Percentiles rank a stretch among this genome's conserved stretches.
These are phyloP conservation scores for Chaetomium fimeti DNA, from an alignment of 495 filamentous ascomycete genomes.

Conservation along the genomic window DNA sequence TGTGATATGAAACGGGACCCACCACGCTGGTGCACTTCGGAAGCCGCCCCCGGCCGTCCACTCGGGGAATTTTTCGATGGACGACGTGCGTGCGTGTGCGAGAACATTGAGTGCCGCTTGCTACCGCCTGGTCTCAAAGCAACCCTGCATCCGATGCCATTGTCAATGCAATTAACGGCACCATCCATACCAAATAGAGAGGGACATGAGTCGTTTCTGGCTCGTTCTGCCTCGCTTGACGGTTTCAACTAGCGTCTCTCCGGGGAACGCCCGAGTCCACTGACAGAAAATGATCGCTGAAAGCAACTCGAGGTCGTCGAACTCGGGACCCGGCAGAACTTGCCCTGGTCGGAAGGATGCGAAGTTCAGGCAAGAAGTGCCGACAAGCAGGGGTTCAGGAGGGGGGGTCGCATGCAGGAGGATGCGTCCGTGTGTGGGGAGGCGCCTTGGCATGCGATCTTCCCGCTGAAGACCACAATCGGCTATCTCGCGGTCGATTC, in stretches of 20 bases:
- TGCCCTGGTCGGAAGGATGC: not conserved
- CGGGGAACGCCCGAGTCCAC: too few species aligned
- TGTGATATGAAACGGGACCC: constrained; percentile 27
- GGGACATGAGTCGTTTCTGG: too few species aligned
- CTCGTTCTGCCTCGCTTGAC: too few species aligned
- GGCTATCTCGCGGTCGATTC: not conserved
- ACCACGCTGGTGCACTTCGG: constrained; percentile 21
- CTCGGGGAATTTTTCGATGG: constrained; percentile 14
- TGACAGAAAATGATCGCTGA: not conserved
- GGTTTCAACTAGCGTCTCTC: too few species aligned
- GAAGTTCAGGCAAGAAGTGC: too few species aligned
- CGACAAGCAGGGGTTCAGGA: not conserved
- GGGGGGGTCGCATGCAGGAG: not conserved
- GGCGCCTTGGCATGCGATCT: not conserved
- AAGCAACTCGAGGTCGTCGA: not conserved
- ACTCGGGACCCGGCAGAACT: constrained; percentile 7
- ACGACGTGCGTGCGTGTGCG: not conserved
- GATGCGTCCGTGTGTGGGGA: not conserved
- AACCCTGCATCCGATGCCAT: not conserved
- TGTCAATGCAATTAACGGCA: not conserved
- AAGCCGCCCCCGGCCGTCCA: constrained; percentile 12
- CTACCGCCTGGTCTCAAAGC: not conserved
- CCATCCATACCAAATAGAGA: not conserved
- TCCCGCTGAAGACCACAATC: not conserved
- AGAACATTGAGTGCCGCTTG: not conserved